A percentile compares a stretch with the other conserved stretches of the same genome.
Evolutionary conservation across 176 grass and related monocot species (phyloP).

Genomic region (Oryza brachyantha): DNA sequence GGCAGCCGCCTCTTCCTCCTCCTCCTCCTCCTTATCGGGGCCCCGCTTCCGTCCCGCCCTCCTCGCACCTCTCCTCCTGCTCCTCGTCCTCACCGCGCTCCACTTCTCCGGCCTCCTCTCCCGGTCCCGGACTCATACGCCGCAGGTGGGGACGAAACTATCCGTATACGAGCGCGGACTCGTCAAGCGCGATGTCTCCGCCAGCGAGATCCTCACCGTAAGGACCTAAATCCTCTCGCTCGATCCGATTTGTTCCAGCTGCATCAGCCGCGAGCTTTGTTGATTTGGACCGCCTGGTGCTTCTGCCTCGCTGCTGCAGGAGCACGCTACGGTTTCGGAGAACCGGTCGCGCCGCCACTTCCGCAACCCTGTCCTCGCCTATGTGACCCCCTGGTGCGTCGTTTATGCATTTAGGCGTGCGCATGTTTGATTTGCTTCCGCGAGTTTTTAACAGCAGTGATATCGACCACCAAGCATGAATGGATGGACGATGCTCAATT

Average conservation of each 20-base stretch:
- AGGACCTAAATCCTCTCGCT: slow-evolving; percentile 8
- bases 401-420: not conserved
- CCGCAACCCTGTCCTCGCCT: slow-evolving; percentile 68
- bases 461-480: not conserved
- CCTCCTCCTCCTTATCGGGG: not conserved
- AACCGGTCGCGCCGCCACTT: slow-evolving; percentile 71
- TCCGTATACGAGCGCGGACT: slow-evolving; percentile 73
- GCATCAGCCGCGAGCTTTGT: not conserved
- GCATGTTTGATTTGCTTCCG: not conserved
- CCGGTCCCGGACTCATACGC: not conserved
- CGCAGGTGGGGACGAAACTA: not conserved
- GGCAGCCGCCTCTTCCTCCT: not conserved
- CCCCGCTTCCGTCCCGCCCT: slow-evolving; percentile 26
- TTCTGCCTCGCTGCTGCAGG: slow-evolving; percentile 23
- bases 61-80: slow-evolving; percentile 26
- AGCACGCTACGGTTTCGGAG: slow-evolving; percentile 46
- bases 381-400: slow-evolving; percentile 80
- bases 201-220: slow-evolving; percentile 69
- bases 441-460: not conserved
- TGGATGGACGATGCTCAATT: not conserved
- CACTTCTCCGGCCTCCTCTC: slow-evolving; percentile 39
- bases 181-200: slow-evolving; percentile 54
- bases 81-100: slow-evolving; percentile 42
- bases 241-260: not conserved
- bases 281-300: not conserved